Base-by-base conservation (phyloP, 495 filamentous ascomycete genomes). In the Neurospora sp. region DNA sequence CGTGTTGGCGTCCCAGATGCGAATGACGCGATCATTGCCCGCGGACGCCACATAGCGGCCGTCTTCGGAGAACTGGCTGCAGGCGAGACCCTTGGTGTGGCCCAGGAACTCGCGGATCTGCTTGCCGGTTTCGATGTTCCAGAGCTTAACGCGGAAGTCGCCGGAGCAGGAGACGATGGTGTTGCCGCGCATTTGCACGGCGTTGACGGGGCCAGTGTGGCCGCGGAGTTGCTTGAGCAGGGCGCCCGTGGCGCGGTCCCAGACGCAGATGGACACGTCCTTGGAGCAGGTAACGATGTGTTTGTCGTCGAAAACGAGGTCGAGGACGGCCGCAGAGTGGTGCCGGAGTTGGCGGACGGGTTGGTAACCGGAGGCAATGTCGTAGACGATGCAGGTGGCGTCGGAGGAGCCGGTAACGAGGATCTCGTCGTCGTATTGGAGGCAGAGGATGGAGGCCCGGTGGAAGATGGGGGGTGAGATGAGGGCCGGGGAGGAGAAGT, bases 211-310 rank as follows among this genome's bases (percentile, higher is more conserved):
- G 1, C 94, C 96, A 0, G 86, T 83, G 81, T 99, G 96, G 6
- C 95, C 96, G 46, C 86, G 85, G 46, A 99, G 86, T 76, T 91
- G 91, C 73, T 91, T 90, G 59, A 96, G 80, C 27, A 94, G 84
- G 5, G 82, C 83, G 59, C 92, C 92, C 1, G 92, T 96, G 14
- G 86, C 81, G 69, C 95, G 92, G 75, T 97, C 92, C 96, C 96
- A 99, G 22, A 98, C 89, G 80, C 92, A 94, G 78, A 99, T 94
- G 14, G 87, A 92, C 48, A 90, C 88, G 82, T 99, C 96, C 82
- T 98, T 98, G 74, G 93, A 97, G 83, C 95, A 98, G 35, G 94
- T 97, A 20, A 98, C 90, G 74, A 99, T 97, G 82, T 96, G 91
- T 70, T 91, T 89, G 71, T 93, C 88, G 79, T 99, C 94, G 74